Evolutionary conservation across 192 early-diverging fungal species (phyloP).

Genomic region (Linnemannia elongata): DNA sequence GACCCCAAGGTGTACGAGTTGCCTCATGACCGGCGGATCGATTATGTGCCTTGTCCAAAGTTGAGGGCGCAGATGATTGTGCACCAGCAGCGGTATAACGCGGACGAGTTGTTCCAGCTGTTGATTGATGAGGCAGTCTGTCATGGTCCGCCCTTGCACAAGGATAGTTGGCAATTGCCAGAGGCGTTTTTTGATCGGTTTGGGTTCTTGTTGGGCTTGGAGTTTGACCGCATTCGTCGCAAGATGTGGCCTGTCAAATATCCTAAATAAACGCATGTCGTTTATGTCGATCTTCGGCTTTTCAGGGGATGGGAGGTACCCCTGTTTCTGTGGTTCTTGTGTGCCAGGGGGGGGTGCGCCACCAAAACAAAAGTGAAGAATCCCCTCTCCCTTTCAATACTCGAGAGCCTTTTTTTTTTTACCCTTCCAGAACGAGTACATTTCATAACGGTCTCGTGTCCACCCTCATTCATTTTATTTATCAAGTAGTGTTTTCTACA

Average conservation of each 20-base stretch:
- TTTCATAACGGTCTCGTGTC: no score
- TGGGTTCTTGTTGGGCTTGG: constrained; percentile 35
- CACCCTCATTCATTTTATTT: no score
- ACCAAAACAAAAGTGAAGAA: background rate
- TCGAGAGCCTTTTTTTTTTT: no score
- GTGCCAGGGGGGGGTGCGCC: background rate
- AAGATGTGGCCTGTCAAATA: constrained; percentile 47
- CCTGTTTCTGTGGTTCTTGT: background rate
- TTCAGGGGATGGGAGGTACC: background rate
- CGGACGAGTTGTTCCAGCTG: constrained; percentile 46
- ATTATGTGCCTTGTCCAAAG: constrained; percentile 53
- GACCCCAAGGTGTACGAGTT: constrained; percentile 48
- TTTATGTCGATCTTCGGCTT: background rate
- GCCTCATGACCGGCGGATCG: constrained; percentile 56
- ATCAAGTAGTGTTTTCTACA: no score
- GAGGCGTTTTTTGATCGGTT: constrained; percentile 56
- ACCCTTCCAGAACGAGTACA: no score
- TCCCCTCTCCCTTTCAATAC: no score
- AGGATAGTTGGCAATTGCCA: constrained; percentile 53
- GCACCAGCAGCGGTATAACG: constrained; percentile 38
- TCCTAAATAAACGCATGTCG: background rate
- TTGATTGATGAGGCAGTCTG: constrained; percentile 47
- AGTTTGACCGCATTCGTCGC: constrained; percentile 41
- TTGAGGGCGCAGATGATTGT: constrained; percentile 59
- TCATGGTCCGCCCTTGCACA: constrained; percentile 49